These are phyloP conservation scores for Starmerella geochares DNA, from an alignment of 805 yeast species.

Conservation along the genomic window DNA sequence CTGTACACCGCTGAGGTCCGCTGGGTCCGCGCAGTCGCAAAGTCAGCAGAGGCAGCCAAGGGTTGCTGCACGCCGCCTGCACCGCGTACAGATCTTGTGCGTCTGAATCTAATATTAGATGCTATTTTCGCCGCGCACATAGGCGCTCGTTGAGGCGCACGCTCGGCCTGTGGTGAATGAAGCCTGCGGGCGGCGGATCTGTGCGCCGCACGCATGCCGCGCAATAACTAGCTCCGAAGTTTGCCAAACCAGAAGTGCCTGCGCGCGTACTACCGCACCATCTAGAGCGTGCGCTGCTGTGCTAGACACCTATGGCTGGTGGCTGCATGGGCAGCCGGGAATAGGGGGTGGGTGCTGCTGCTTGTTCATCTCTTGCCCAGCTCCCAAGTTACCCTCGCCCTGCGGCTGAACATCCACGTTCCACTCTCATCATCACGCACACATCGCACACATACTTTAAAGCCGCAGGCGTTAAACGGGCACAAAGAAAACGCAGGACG, in stretches of 20 bases:
- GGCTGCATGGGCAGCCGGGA: background rate
- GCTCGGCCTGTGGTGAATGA: no score
- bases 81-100: background rate
- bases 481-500: background rate
- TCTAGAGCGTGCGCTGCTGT: no score
- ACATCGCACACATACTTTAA: background rate
- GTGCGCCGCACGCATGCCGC: no score
- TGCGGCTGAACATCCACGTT: background rate
- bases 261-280: no score
- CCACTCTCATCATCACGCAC: background rate
- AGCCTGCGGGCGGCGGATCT: no score
- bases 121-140: background rate
- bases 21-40: no score
- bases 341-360: background rate
- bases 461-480: background rate
- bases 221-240: no score
- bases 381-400: background rate
- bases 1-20: no score
- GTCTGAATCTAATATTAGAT: background rate
- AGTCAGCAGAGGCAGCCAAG: background rate
- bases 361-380: background rate
- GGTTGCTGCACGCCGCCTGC: slow-evolving; percentile 5
- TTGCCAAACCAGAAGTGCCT: no score
- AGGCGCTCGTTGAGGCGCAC: background rate
- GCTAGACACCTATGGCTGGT: background rate